Evolutionary conservation across 768 basidiomycete genomes (phyloP).

Genomic region (Kwoniella sp.): DNA sequence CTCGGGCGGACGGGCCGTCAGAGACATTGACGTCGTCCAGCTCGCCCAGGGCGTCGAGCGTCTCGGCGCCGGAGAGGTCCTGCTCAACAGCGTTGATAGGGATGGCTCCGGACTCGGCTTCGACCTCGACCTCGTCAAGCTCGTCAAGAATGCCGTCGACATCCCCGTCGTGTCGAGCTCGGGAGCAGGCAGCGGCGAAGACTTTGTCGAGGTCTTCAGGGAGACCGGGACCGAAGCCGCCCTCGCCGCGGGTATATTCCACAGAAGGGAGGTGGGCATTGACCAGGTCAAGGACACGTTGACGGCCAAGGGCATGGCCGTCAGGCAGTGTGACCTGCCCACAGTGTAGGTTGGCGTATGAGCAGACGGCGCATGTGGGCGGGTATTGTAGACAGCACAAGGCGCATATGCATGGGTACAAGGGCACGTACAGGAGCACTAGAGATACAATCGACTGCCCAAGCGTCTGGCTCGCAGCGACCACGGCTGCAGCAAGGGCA

Average conservation of each 20-base stretch:
- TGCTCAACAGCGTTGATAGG: slow-evolving; percentile 92
- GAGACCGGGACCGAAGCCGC: slow-evolving; percentile 81
- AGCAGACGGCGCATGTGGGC: no score
- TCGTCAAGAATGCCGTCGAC: slow-evolving; percentile 69
- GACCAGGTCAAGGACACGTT: slow-evolving; percentile 65
- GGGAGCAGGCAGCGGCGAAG: slow-evolving; percentile 74
- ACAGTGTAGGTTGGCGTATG: no score
- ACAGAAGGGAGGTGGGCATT: slow-evolving; percentile 80
- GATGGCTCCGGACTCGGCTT: slow-evolving; percentile 92
- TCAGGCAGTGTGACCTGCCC: slow-evolving; percentile 20
- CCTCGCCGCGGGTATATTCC: slow-evolving; percentile 95
- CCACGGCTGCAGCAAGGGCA: no score
- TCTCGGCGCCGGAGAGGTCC: slow-evolving; percentile 89
- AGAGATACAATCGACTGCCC: no score
- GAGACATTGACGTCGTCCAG: slow-evolving; percentile 80
- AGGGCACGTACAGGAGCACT: no score
- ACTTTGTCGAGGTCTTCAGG: slow-evolving; percentile 84
- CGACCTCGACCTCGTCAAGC: slow-evolving; percentile 72
- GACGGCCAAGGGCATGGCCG: slow-evolving; percentile 29
- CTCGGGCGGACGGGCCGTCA: slow-evolving; percentile 78
- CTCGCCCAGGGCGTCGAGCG: slow-evolving; percentile 84
- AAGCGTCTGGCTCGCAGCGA: no score
- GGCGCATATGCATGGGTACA: no score
- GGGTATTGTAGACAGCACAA: no score
- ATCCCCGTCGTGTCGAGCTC: slow-evolving; percentile 95